Base-by-base conservation (phyloP, 2,329 filamentous ascomycete genomes). In the Trichoderma sp. region DNA sequence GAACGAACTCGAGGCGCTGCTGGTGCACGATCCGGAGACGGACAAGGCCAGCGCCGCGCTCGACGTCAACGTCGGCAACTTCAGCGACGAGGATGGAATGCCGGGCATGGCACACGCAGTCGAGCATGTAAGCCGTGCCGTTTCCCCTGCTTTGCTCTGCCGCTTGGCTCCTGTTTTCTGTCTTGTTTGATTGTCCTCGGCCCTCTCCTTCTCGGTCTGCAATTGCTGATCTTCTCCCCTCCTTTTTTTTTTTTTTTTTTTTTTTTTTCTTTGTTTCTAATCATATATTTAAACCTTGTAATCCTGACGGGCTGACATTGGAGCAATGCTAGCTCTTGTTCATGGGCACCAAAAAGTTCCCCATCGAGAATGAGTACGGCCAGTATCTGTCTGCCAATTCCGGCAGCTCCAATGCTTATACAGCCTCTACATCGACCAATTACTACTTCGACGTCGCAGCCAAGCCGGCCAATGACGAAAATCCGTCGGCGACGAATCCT, bases 281-380 rank as follows among this genome's bases (percentile, higher is more conserved):
- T 39, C 26, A 32, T 32, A 18, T 18, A 30, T 65, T 13, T n/a
- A 14, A 52, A 4, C 21, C 37, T 43, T 30, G 37, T 32, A 16
- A 46, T 28, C 13, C 14, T 32, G 18, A 28, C 7, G 16, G 34
- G 37, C 66, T 68, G 24, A 68, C 49, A 10, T 39, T 49, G 34
- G n/a, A 34, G 14, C 13, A 30, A n/a, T 13, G 39, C 37, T 64
- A 90, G 85, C 83, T 97, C 72, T 83, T 99, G 28, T 99, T 99
- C 83, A 98, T 99, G 96, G 96, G 96, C 60, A 99, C 96, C 8
- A 91, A 97, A 80, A 99, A 98, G 87, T 99, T 96, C 76, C 96
- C 96, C 0, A 88, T 90, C 77, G 95, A 97, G 81, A 98, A 99
- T 79, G 95, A 92, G 72, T 99, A 99, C 83, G 93, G 93, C 76